A percentile compares a stretch with the other conserved stretches of the same genome.
Evolutionary conservation across 108 stramenopile genomes (phyloP).

Genomic region (Aurantiochytrium sp.): DNA sequence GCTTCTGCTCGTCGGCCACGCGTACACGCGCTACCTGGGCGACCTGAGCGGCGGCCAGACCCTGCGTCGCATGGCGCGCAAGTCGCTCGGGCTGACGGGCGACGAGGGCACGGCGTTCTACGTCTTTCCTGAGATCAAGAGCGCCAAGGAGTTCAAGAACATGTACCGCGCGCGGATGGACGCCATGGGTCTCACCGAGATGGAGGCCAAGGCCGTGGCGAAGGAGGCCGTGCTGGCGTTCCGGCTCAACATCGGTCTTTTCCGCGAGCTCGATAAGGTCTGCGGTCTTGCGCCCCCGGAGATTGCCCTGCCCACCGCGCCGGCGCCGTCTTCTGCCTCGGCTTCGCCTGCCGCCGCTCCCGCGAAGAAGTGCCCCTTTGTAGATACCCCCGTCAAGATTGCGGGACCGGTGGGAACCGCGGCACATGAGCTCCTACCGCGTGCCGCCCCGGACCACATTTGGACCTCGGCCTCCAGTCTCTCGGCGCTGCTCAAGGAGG

Average conservation of each 20-base stretch:
- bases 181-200: not conserved
- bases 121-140: not conserved
- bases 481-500: conserved; percentile 8
- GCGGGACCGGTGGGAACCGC: too few species aligned
- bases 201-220: not conserved
- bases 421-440: too few species aligned
- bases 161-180: conserved; percentile 11
- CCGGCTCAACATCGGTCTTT: not conserved
- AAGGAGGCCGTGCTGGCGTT: not conserved
- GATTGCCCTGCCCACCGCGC: not conserved
- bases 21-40: conserved; percentile 29
- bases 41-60: conserved; percentile 18
- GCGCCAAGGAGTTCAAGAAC: conserved; percentile 30
- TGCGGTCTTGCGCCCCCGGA: not conserved
- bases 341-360: not conserved
- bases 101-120: conserved; percentile 16
- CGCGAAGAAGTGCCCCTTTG: not conserved
- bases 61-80: not conserved
- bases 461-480: too few species aligned
- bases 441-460: too few species aligned
- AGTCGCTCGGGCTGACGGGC: not conserved
- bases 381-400: not conserved
- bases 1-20: not conserved
- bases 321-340: not conserved
- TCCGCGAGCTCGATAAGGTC: not conserved